Evolutionary conservation across 2,329 filamentous ascomycete genomes (phyloP).

Genomic region (Exserohilum rostratum): DNA sequence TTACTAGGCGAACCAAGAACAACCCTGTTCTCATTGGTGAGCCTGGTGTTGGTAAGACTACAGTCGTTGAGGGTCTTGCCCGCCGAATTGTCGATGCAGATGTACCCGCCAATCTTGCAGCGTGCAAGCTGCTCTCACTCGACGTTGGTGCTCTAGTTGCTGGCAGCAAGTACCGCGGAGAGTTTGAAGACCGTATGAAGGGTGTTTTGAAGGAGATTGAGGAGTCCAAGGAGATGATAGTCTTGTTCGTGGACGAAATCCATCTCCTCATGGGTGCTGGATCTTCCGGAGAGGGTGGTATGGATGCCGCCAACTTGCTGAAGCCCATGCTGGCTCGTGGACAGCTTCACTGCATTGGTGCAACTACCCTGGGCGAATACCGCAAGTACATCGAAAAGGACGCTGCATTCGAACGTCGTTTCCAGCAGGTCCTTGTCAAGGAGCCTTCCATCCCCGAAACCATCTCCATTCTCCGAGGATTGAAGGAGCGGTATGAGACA

Average conservation of each 20-base stretch:
- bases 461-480: slow-evolving; percentile 94
- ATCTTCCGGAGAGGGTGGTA: slow-evolving; percentile 91
- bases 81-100: slow-evolving; percentile 96
- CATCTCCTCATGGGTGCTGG: slow-evolving; percentile 98
- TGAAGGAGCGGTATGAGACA: slow-evolving; percentile 98
- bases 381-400: slow-evolving; percentile 99
- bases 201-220: slow-evolving; percentile 96
- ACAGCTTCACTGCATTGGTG: slow-evolving; percentile 96
- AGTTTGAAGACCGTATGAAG: slow-evolving; percentile 99
- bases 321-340: slow-evolving; percentile 98
- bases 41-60: slow-evolving; percentile 97
- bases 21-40: slow-evolving; percentile 98
- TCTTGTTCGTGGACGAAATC: slow-evolving; percentile 98
- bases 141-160: slow-evolving; percentile 95
- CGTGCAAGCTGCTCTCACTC: slow-evolving; percentile 91
- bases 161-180: slow-evolving; percentile 96
- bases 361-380: slow-evolving; percentile 93
- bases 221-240: slow-evolving; percentile 93
- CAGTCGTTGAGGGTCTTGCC: slow-evolving; percentile 93
- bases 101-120: slow-evolving; percentile 91
- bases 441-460: slow-evolving; percentile 89
- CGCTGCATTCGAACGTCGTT: slow-evolving; percentile 94
- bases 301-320: slow-evolving; percentile 96
- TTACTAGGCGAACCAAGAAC: slow-evolving; percentile 95
- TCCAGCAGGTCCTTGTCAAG: slow-evolving; percentile 97